phyloP scores from a whole-genome alignment of 352 stramenopile species.

The Phytophthora aleatoria region DNA sequence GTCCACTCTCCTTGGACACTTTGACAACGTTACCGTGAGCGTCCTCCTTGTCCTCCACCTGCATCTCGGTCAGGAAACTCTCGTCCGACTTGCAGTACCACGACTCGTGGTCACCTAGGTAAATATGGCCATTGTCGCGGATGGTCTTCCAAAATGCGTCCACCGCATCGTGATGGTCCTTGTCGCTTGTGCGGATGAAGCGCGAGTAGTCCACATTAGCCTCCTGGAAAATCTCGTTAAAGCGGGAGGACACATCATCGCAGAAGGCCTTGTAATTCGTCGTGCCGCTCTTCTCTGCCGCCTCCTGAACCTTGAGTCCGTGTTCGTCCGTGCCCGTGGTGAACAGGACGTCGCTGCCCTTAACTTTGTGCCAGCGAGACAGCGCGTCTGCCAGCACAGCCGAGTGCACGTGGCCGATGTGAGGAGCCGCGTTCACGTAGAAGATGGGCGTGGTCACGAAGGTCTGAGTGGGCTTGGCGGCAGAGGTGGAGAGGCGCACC shows the following conservation, averaged over 20 bases:
- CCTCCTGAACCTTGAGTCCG: constrained; percentile 96
- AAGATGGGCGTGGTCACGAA: constrained; percentile 99
- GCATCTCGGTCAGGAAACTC: constrained; percentile 97
- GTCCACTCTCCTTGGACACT: constrained; percentile 91
- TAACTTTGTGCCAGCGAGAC: constrained; percentile 77
- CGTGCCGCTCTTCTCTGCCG: constrained; percentile 84
- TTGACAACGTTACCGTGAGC: constrained; percentile 45
- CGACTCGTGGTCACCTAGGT: constrained; percentile 96
- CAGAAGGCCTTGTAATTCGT: constrained; percentile 91
- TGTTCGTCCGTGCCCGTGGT: constrained; percentile 99
- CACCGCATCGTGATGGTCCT: constrained; percentile 92
- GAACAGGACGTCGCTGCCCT: constrained; percentile 83
- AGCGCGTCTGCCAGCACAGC: constrained; percentile 90
- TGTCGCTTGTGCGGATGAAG: constrained; percentile 98
- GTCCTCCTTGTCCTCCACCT: constrained; percentile 90
- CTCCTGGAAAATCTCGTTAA: constrained; percentile 89
- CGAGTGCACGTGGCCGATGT: constrained; percentile 99
- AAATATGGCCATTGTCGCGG: constrained; percentile 94
- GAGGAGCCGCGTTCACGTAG: constrained; percentile 99
- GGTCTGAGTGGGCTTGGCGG: constrained; percentile 19
- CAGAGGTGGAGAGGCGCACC: neutral
- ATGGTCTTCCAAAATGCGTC: constrained; percentile 92
- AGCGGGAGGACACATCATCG: constrained; percentile 91
- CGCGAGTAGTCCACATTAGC: constrained; percentile 93
- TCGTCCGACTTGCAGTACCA: constrained; percentile 99